Evolutionary conservation across 139 green algal species (phyloP), one percentile per base, ranked within the genome.

Genomic region (Coelastrella sp.): DNA sequence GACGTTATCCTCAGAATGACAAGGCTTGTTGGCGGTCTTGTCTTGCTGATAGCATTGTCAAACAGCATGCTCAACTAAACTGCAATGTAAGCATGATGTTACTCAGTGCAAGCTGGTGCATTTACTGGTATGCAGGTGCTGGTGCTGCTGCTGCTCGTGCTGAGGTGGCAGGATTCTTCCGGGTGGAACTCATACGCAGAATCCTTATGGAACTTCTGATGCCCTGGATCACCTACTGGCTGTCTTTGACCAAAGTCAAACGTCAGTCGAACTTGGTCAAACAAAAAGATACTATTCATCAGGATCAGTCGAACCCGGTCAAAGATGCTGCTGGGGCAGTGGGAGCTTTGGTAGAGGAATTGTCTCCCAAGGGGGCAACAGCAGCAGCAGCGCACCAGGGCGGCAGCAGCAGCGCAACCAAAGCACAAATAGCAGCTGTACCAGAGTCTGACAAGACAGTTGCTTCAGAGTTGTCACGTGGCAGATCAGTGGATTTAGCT

Each of bases 121-220:
- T 27, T 51, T 53, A 5, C 8, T 37, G 21, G 60, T 5, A 27
- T 63, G 50, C 75, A 82, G 75, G 75, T 71, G 75, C 75, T 71
- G 75, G 75, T 38, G 75, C 75, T 71, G 38, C 75, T 59, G 75
- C 75, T 59, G 75, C 75, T 30, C 6, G 35, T 15, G 19, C 51
- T 8, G 75, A 82, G 51, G 75, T 59, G 21, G 75, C 75, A 51
- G 75, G 30, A 0, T 82, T 71, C 53, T 82, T 82, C 75, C 27
- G 19, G 23, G 13, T 71, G n/a, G 75, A 82, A 27, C 51, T 82
- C 32, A 25, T 82, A 35, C 75, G 75, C 23, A 23, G 75, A 4
- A 27, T 63, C 5, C 35, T 11, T 2, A 71, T 82, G 51, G 72
- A 66, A 38, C 21, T 79, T 5, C 21, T 79, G n/a, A 19, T 79